Evolutionary conservation across 441 rosid genomes (phyloP), one percentile per base, ranked within the genome.

Genomic region (Omphalea diandra): DNA sequence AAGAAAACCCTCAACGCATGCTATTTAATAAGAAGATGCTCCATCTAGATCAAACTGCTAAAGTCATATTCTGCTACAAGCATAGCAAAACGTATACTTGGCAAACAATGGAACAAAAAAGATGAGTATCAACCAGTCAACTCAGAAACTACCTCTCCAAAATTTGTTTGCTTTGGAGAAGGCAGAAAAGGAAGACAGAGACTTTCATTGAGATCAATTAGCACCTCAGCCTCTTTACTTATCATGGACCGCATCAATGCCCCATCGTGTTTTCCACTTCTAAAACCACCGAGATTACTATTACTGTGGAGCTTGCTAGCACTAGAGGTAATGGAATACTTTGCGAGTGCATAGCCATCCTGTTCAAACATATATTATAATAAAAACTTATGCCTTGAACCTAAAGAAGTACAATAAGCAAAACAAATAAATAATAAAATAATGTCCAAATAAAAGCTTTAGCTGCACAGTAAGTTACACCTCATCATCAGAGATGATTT

Each of bases 401-500:
- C 24, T 18, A 54, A 26, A 24, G 1, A 33, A 38, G 43, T 56
- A 72, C 68, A 63, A 7, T 33, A 54, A 50, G 17, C 26, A 60
- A 17, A 17, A 26, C 20, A 26, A 24, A 67, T 18, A 5, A 43
- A 10, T 55, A 52, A 47, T 36, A 7, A 22, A 55, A 62, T 38
- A 26, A 52, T 49, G 27, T 36, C 20, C 29, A 69, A 27, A 50
- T 50, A 20, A 40, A 54, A 38, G 47, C 43, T 60, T 5, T 20
- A 14, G 11, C 20, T 14, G 6, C 38, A 71, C 20, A 31, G 22
- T 3, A 0, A 4, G 54, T 29, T n/a, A 59, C 77, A 91, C 96
- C 94, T 90, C 86, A 54, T 83, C 78, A 75, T 77, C 82, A 65
- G 88, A 81, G 59, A 73, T 67, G 27, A 43, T 60, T 64, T 81